Evolutionary conservation across 345 rosid species (phyloP), one percentile per base, ranked within the genome.

Genomic region (Eucalyptus paniculata): DNA sequence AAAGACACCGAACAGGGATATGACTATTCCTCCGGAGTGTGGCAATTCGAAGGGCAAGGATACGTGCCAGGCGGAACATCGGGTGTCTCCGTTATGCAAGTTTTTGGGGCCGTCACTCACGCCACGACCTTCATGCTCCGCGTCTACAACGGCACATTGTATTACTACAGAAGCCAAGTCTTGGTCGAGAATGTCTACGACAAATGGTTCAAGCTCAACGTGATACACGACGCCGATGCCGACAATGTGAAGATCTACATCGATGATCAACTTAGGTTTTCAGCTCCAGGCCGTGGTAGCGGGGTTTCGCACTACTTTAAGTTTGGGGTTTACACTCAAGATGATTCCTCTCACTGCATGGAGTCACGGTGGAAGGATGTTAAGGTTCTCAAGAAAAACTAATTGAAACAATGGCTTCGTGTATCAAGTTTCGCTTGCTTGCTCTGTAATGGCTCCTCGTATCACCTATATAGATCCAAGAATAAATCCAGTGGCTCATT

Each of bases 21-120:
- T 44, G 92, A 91, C 86, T 93, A 93, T 83, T 86, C 91, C 3
- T 88, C 91, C 2, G 94, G 94, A 30, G 92, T 91, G 3, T 92
- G 94, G 95, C 94, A 94, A 91, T 93, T 94, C 49, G 94, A 94
- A 89, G 95, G 93, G 40, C 86, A 90, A 12, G 92, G 91, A 16
- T 92, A 90, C 44, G 91, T 94, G 69, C 93, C 94, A 1, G 34
- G 47, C 1, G 93, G 93, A 8, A 93, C 95, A 19, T 50, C 91
- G 0, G 94, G 92, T 4, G 92, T 90, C 37, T 90, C 88, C 89
- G 86, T 91, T 44, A 89, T 93, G 91, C 95, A 94, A 87, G 87
- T 91, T 13, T 91, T 92, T 47, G 92, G 94, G 12, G 92, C 92
- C 12, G 58, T 53, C 4, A 9, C 34, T 30, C 91, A 87, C 0